phyloP scores from a whole-genome alignment of 2,329 filamentous ascomycete genomes.

The Stagonosporopsis chrysanthemi region DNA sequence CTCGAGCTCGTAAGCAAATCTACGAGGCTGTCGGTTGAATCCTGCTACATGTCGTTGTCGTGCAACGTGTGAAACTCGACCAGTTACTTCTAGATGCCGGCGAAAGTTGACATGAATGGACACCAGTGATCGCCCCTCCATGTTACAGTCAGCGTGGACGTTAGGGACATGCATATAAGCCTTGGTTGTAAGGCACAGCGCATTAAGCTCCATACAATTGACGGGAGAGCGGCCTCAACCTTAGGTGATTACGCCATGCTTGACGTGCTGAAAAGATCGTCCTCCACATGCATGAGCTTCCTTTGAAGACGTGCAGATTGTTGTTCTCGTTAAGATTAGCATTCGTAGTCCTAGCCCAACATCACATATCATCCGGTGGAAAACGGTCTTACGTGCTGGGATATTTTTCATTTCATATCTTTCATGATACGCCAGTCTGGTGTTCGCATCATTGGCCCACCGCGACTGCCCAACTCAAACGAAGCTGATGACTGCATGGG shows the following conservation, averaged over 20 bases:
- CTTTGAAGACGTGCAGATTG: not conserved
- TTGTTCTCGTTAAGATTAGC: not conserved
- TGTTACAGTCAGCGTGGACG: not conserved
- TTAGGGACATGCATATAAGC: not conserved
- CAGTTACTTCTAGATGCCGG: not conserved
- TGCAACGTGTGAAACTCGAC: not conserved
- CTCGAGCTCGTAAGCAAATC: not conserved
- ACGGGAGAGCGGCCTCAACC: too few species aligned
- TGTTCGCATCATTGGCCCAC: conserved; percentile 38
- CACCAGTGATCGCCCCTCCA: not conserved
- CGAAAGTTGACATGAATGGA: not conserved
- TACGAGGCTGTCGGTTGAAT: not conserved
- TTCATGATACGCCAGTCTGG: conserved; percentile 45
- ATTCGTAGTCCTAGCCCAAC: not conserved
- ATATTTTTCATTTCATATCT: conserved; percentile 48
- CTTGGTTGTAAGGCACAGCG: not conserved
- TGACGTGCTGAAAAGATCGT: not conserved
- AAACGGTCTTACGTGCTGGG: conserved; percentile 30
- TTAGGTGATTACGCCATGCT: not conserved
- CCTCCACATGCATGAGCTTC: not conserved
- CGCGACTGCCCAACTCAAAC: conserved; percentile 35
- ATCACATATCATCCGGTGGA: not conserved
- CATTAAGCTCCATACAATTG: not conserved
- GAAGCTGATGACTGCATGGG: conserved; percentile 32
- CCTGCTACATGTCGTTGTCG: not conserved